Conservation (phyloP, 2,329 filamentous ascomycete species). For the Trichoderma sp. region DNA sequence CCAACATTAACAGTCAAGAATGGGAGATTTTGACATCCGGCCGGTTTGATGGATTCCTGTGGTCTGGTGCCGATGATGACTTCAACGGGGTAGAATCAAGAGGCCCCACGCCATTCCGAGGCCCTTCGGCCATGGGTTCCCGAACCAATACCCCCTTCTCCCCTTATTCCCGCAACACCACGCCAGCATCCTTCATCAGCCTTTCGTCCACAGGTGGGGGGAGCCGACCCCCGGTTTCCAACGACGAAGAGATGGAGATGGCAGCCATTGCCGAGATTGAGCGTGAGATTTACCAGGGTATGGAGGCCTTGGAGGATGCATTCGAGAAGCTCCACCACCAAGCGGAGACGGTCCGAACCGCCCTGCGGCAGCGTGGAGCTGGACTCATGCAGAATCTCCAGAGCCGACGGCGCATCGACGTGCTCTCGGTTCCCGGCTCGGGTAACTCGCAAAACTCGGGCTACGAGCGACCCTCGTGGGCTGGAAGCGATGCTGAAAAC, state of each 20-base stretch:
- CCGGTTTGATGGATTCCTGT: slow-evolving; percentile 92
- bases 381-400: slow-evolving; percentile 67
- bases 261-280: slow-evolving; percentile 87
- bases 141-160: slow-evolving; percentile 50
- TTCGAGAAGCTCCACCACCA: slow-evolving; percentile 88
- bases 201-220: slow-evolving; percentile 48
- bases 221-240: slow-evolving; percentile 65
- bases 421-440: slow-evolving; percentile 48
- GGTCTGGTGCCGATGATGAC: slow-evolving; percentile 79
- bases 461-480: slow-evolving; percentile 44
- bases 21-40: slow-evolving; percentile 96
- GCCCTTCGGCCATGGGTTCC: slow-evolving; percentile 42
- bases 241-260: slow-evolving; percentile 93
- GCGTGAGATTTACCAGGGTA: slow-evolving; percentile 86
- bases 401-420: slow-evolving; percentile 57
- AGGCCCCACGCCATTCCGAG: slow-evolving; percentile 53
- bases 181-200: slow-evolving; percentile 59
- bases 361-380: slow-evolving; percentile 77
- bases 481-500: slow-evolving; percentile 43
- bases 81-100: slow-evolving; percentile 48
- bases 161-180: slow-evolving; percentile 55
- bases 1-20: slow-evolving; percentile 85
- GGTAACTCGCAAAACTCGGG: slow-evolving; percentile 46
- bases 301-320: slow-evolving; percentile 91
- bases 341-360: slow-evolving; percentile 75